Evolutionary conservation across 768 basidiomycete genomes (phyloP).

Genomic region (Pisolithus tinctorius): DNA sequence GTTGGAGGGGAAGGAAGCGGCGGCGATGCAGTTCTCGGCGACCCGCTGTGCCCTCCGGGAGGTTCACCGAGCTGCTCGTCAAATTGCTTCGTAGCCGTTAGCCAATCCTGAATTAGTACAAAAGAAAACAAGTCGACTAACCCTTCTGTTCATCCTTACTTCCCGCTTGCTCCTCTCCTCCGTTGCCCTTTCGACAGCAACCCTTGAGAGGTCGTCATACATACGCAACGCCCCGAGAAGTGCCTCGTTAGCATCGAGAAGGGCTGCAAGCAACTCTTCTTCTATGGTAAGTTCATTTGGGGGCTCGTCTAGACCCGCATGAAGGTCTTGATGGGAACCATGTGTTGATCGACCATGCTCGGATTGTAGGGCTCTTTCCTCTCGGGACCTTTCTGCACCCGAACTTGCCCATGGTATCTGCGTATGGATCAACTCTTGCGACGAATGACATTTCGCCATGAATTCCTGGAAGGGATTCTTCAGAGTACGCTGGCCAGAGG

Average conservation of each 20-base stretch:
- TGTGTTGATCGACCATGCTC: conserved; percentile 15
- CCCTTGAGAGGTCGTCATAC: conserved; percentile 70
- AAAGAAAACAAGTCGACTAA: conserved; percentile 28
- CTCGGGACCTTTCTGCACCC: conserved; percentile 66
- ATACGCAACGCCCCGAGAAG: conserved; percentile 62
- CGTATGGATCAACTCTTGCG: conserved; percentile 77
- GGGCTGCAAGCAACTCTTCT: conserved; percentile 64
- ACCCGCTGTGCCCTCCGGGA: conserved; percentile 11
- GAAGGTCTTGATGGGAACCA: conserved; percentile 16
- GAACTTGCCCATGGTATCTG: conserved; percentile 92
- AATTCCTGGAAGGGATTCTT: conserved; percentile 58
- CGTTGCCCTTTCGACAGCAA: conserved; percentile 48
- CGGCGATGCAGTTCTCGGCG: conserved; percentile 28
- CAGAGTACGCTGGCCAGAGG: neutral
- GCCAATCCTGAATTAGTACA: neutral
- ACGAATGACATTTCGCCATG: conserved; percentile 66
- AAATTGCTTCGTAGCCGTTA: conserved; percentile 11
- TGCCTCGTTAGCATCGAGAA: conserved; percentile 70
- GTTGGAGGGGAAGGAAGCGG: conserved; percentile 12
- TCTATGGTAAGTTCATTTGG: conserved; percentile 54
- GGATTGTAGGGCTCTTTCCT: conserved; percentile 16
- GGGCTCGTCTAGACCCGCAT: conserved; percentile 25
- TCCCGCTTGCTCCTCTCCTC: conserved; percentile 70
- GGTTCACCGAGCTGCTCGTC: conserved; percentile 20
- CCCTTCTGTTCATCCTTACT: conserved; percentile 57